Conservation (phyloP, 78 protist genomes). For the Protostelium mycophagum region DNA sequence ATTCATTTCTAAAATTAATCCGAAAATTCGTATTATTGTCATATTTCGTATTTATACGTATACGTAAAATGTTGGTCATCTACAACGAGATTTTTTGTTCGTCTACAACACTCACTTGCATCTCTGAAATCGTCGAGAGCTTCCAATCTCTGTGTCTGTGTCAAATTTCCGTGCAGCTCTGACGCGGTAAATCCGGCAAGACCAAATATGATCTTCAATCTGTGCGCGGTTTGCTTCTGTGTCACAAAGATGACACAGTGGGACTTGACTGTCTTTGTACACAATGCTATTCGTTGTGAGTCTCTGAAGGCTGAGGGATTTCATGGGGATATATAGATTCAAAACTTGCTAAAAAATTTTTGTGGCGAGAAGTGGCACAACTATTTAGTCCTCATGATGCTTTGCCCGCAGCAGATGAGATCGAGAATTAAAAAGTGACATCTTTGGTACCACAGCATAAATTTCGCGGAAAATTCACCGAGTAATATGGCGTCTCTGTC, state of each 20-base stretch:
- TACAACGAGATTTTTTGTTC: too few relatives aligned
- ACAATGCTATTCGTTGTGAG: conserved; percentile 5
- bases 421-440: too few relatives aligned
- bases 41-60: too few relatives aligned
- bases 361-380: too few relatives aligned
- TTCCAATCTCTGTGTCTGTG: conserved; percentile 45
- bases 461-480: not conserved
- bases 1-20: too few relatives aligned
- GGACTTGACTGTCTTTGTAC: not conserved
- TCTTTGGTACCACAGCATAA: not conserved
- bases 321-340: too few relatives aligned
- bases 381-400: too few relatives aligned
- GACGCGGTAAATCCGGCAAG: conserved; percentile 61
- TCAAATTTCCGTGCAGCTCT: conserved; percentile 77
- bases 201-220: conserved; percentile 60
- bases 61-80: not conserved
- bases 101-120: conserved; percentile 31
- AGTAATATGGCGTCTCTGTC: conserved; percentile 40
- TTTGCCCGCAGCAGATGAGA: too few relatives aligned
- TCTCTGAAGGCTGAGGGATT: too few relatives aligned
- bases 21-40: too few relatives aligned
- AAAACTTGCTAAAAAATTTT: too few relatives aligned
- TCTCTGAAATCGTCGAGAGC: conserved; percentile 62
- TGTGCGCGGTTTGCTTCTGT: conserved; percentile 42
- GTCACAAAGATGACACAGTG: conserved; percentile 25